Conservation (phyloP, 257 asterid genomes). For the Solanum lycopersicoides region DNA sequence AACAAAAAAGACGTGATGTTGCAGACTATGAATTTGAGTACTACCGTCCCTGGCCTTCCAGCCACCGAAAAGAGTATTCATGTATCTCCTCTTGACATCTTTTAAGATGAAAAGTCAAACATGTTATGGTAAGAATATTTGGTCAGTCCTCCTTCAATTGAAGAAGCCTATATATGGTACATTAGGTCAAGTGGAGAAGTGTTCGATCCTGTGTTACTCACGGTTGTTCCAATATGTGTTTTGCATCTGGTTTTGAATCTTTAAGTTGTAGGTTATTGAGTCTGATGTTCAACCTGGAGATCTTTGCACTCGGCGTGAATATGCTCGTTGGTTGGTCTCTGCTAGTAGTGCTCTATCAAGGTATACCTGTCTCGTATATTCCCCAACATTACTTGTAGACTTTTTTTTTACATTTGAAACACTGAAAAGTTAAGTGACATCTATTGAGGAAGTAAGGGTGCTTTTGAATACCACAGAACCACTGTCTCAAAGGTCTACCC, state of each 20-base stretch:
- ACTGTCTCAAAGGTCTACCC: conserved; percentile 89
- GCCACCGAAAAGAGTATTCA: not conserved
- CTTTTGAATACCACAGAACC: conserved; percentile 34
- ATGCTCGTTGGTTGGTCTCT: conserved; percentile 93
- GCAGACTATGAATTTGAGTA: not conserved
- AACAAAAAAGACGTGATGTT: not conserved
- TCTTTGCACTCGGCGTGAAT: conserved; percentile 93
- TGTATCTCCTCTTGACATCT: not conserved
- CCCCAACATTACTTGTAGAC: not conserved
- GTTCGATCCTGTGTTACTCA: not conserved
- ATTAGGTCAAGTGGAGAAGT: not conserved
- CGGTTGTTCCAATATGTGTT: not conserved
- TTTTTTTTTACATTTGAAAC: not conserved
- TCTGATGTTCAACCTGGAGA: conserved; percentile 91
- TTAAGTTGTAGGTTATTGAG: conserved; percentile 65
- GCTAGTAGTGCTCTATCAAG: conserved; percentile 92
- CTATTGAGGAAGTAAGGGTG: not conserved
- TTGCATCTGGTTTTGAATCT: not conserved
- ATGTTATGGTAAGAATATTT: not conserved
- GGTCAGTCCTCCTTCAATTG: not conserved
- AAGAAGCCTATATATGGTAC: not conserved
- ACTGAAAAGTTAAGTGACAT: not conserved
- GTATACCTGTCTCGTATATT: conserved; percentile 22
- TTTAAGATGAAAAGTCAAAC: not conserved
- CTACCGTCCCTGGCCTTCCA: not conserved